phyloP scores from a whole-genome alignment of 176 grass and related monocot species.

The maize (Zea mays) region DNA sequence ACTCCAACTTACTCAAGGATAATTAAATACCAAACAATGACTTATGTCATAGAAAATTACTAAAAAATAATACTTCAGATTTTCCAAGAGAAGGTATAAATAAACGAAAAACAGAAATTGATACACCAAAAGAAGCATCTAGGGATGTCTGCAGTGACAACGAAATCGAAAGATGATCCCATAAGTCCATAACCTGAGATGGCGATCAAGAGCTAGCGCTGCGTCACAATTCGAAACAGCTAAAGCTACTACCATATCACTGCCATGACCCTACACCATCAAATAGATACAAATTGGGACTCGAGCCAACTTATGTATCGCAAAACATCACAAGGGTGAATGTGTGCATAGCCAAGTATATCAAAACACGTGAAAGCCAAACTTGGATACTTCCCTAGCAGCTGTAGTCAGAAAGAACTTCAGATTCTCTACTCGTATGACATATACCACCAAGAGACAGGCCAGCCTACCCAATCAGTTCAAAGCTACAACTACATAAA shows the following conservation, averaged over 20 bases:
- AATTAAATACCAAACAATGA: not conserved
- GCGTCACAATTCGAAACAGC: not conserved
- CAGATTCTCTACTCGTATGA: not conserved
- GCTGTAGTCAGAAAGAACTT: not conserved
- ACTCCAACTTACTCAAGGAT: not conserved
- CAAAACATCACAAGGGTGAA: not conserved
- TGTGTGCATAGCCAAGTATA: not conserved
- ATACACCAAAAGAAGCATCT: not conserved
- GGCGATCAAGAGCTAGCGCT: not conserved
- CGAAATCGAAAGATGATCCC: not conserved
- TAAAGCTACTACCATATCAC: not conserved
- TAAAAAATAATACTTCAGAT: not conserved
- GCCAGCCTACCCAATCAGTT: not conserved
- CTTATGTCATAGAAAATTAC: too few relatives aligned
- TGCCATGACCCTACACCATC: not conserved
- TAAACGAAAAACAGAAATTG: not conserved
- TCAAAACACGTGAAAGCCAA: not conserved
- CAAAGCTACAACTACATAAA: slow-evolving; percentile 3
- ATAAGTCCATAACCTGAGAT: not conserved
- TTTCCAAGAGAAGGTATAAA: not conserved
- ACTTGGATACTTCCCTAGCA: not conserved
- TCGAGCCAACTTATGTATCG: not conserved
- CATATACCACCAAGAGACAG: not conserved
- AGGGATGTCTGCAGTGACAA: not conserved
- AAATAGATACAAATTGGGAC: not conserved